Evolutionary conservation across 2,329 filamentous ascomycete species (phyloP).

Genomic region (Calonectria pauciramosa): DNA sequence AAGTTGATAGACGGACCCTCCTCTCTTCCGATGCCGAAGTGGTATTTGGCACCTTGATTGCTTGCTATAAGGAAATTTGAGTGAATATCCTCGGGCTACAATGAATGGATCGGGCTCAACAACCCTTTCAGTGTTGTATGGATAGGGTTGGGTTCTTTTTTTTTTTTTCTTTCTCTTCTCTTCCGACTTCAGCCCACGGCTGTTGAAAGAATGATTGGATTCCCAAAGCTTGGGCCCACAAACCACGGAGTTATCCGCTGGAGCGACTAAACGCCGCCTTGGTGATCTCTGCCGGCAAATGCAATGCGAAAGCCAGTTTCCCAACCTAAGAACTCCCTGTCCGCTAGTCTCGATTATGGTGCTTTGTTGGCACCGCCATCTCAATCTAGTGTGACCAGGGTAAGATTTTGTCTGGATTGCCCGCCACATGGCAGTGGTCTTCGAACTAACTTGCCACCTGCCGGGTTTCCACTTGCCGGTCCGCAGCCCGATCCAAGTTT

Average conservation of each 20-base stretch:
- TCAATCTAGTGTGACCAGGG: constrained; percentile 25
- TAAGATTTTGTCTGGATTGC: constrained; percentile 6
- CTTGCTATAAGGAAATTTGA: background rate
- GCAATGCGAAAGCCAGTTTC: constrained; percentile 10
- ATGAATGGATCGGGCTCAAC: no score
- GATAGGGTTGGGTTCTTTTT: background rate
- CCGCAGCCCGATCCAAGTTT: background rate
- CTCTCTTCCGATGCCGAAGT: background rate
- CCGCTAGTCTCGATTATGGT: constrained; percentile 13
- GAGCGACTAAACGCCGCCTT: background rate
- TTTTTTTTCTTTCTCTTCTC: no score
- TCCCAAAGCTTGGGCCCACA: background rate
- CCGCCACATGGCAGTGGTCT: constrained; percentile 36
- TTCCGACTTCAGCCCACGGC: background rate
- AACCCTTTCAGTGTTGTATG: background rate
- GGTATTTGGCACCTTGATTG: background rate
- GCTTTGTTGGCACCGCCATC: constrained; percentile 27
- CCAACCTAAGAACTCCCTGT: background rate
- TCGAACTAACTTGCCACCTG: constrained; percentile 2
- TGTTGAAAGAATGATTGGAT: background rate
- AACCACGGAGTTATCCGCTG: background rate
- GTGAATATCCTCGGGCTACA: background rate
- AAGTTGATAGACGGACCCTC: background rate
- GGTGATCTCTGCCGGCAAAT: constrained; percentile 6
- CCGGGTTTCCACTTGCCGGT: background rate